A percentile compares a stretch with the other conserved stretches of the same genome.
phyloP scores from a whole-genome alignment of 192 early-diverging fungal species.

The Coemansia sp. region DNA sequence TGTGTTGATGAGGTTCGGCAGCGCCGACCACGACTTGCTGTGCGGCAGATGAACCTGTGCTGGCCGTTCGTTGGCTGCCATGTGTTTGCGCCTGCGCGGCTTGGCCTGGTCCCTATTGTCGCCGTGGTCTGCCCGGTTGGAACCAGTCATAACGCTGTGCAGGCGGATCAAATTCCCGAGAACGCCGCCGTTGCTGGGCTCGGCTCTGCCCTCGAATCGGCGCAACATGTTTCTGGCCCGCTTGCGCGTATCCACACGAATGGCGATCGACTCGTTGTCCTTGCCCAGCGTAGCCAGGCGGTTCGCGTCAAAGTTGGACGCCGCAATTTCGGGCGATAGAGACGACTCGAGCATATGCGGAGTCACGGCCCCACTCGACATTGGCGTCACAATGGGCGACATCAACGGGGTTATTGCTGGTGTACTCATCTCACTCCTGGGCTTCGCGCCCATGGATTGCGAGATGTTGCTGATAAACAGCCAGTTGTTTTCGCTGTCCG shows the following conservation, averaged over 20 bases:
- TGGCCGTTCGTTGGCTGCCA: not conserved
- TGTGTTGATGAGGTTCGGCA: constrained; percentile 2
- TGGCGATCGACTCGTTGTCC: constrained; percentile 20
- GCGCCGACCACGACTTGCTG: constrained; percentile 3
- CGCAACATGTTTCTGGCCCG: constrained; percentile 18
- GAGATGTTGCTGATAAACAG: constrained; percentile 5
- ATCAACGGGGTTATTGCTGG: not conserved
- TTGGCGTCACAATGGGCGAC: not conserved
- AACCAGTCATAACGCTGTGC: constrained; percentile 13
- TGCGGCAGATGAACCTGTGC: not conserved
- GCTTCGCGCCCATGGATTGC: not conserved
- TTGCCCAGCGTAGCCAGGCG: constrained; percentile 22
- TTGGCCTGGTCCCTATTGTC: not conserved
- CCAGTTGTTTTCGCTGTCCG: not conserved
- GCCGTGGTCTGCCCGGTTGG: not conserved
- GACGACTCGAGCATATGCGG: not conserved
- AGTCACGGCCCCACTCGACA: not conserved
- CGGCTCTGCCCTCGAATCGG: constrained; percentile 16
- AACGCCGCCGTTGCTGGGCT: constrained; percentile 8
- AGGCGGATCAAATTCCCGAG: constrained; percentile 30
- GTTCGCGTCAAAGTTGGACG: constrained; percentile 38
- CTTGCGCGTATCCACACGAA: constrained; percentile 25
- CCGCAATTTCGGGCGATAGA: not conserved
- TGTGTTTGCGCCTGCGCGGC: not conserved
- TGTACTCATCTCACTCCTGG: not conserved